Evolutionary conservation across 2,329 filamentous ascomycete species (phyloP).

Genomic region (Falciphora oryzae): DNA sequence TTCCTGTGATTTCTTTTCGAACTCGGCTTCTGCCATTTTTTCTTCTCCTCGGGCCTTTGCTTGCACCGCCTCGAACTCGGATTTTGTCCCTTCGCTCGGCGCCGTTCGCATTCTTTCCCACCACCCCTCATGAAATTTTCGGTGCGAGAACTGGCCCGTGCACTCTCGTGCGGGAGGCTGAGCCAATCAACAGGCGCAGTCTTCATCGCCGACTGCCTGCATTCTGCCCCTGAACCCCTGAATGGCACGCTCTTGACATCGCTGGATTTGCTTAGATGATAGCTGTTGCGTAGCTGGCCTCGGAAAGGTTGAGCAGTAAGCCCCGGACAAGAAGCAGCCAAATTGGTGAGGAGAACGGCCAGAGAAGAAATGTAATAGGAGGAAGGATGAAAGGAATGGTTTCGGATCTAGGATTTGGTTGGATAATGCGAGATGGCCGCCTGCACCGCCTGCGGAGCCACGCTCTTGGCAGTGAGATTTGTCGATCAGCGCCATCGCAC

Average conservation of each 20-base stretch:
- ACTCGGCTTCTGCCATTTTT: conserved; percentile 22
- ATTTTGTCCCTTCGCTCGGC: too few species aligned
- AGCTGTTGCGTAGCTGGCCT: too few species aligned
- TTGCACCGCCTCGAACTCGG: neutral
- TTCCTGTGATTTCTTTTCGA: conserved; percentile 34
- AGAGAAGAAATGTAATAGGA: too few species aligned
- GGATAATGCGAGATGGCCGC: too few species aligned
- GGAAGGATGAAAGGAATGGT: neutral
- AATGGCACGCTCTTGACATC: too few species aligned
- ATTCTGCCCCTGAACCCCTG: too few species aligned
- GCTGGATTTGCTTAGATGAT: neutral
- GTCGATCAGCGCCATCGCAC: neutral
- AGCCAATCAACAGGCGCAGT: neutral
- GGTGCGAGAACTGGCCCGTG: neutral
- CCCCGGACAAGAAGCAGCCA: too few species aligned
- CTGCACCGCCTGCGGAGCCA: neutral
- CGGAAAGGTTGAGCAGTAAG: neutral
- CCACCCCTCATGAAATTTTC: neutral
- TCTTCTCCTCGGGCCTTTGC: neutral
- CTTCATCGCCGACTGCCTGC: neutral
- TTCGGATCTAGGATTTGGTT: neutral
- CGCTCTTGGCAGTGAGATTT: neutral
- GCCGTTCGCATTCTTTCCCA: neutral
- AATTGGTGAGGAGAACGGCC: too few species aligned
- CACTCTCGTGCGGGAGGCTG: neutral